Evolutionary conservation across 805 yeast genomes (phyloP).

Genomic region (Candida xiaguanensis): DNA sequence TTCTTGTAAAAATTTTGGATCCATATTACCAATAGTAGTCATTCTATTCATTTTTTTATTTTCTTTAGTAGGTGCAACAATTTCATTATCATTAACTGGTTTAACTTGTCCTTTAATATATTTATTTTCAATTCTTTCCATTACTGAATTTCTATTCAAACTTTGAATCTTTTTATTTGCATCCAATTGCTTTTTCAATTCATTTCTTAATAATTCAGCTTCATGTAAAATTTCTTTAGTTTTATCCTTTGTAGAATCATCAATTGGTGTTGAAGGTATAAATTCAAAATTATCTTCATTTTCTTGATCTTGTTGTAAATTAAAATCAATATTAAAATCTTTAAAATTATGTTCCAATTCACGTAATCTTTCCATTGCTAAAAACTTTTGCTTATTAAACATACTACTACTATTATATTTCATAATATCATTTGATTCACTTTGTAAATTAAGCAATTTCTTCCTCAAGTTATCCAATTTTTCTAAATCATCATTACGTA

Average conservation of each 20-base stretch:
- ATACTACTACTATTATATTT: constrained; percentile 61
- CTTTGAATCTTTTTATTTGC: constrained; percentile 13
- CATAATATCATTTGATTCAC: constrained; percentile 72
- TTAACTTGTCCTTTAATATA: constrained; percentile 44
- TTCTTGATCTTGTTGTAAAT: constrained; percentile 14
- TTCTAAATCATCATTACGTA: constrained; percentile 48
- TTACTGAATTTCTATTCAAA: constrained; percentile 13
- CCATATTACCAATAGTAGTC: constrained; percentile 36
- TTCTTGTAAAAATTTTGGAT: constrained; percentile 52
- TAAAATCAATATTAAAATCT: constrained; percentile 59
- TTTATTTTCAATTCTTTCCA: constrained; percentile 39
- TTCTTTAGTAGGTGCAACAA: constrained; percentile 15
- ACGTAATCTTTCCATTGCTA: constrained; percentile 68
- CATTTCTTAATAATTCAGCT: constrained; percentile 38
- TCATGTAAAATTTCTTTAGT: constrained; percentile 40
- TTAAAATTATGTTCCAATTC: constrained; percentile 66
- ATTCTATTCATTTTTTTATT: constrained; percentile 26
- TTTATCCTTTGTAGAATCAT: constrained; percentile 32
- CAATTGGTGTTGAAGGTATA: constrained; percentile 19
- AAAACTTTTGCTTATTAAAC: constrained; percentile 55
- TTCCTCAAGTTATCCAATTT: constrained; percentile 54
- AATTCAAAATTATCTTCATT: constrained; percentile 8
- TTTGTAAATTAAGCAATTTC: constrained; percentile 59
- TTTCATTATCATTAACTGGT: constrained; percentile 11
- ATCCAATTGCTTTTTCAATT: constrained; percentile 37